Evolutionary conservation across 208 protist species (phyloP), one percentile per base, ranked within the genome.

Genomic region (Crithidia fasciculata): DNA sequence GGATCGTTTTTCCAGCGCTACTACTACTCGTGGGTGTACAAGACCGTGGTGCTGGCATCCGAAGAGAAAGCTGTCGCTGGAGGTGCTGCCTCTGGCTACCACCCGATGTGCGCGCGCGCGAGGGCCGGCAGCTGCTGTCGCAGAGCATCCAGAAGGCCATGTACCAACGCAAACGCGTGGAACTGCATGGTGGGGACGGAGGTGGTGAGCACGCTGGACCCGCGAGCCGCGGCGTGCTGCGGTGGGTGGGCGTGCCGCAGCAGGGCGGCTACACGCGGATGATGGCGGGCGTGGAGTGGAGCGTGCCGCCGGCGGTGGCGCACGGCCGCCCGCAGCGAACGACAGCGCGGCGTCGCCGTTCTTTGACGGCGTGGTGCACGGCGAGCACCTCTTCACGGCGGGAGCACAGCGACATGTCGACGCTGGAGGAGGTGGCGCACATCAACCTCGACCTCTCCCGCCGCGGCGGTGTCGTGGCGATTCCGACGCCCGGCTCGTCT

Each of bases 11-110:
- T 84, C 40, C 60, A 77, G 67, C 74, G 75, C 6, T 70, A 78
- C 44, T 87, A 76, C 58, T 93, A 89, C 64, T 69, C 68, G 8
- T 93, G 85, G 86, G 64, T 91, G n/a, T 78, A 83, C 40, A 16
- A 64, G 3, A 76, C 71, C 8, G 77, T 90, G 13, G 50, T 65
- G 54, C 66, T 83, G 18, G 85, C 88, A 4, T 72, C 76, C 2
- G 28, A 61, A 15, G 88, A 93, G 70, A 76, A n/a, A 80, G 36
- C 57, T 93, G 69, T 66, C 49, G 19, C 53, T 76, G 50, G 80
- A 88, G 9, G 43, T 45, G 6, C 63, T 93, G n/a, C 84, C 86
- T 13, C 67, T 28, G 2, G 64, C 69, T 3, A 76, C 62, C 5
- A 44, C n/a, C n/a, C 40, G 69, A 87, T 12, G 55, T 62, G 28